A percentile compares a stretch with the other conserved stretches of the same genome.
phyloP scores from a whole-genome alignment of 805 yeast genomes.

The Spathaspora arborariae region DNA sequence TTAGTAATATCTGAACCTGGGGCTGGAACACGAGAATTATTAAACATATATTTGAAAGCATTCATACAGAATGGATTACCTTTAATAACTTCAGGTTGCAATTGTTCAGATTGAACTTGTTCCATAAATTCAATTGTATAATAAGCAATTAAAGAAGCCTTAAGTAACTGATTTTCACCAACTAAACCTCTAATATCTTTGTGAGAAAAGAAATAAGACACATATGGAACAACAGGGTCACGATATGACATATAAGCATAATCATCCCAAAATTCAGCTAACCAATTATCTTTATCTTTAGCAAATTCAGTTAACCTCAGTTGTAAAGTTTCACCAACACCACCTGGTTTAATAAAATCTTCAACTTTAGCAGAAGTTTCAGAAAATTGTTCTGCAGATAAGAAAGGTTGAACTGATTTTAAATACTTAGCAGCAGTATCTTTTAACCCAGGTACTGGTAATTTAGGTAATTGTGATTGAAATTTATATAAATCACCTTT shows the following conservation, averaged over 20 bases:
- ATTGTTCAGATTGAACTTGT: constrained; percentile 61
- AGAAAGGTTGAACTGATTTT: constrained; percentile 67
- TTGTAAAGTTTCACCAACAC: constrained; percentile 68
- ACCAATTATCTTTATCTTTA: constrained; percentile 74
- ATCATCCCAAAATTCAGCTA: constrained; percentile 89
- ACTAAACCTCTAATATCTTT: constrained; percentile 58
- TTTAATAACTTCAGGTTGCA: constrained; percentile 78
- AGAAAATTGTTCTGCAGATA: constrained; percentile 47
- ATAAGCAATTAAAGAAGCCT: constrained; percentile 72
- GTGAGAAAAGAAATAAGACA: constrained; percentile 85
- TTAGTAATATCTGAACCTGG: constrained; percentile 60
- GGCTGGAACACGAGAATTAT: constrained; percentile 79
- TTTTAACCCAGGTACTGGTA: constrained; percentile 82
- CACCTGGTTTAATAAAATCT: constrained; percentile 52
- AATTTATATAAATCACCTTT: constrained; percentile 69
- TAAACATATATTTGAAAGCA: constrained; percentile 86
- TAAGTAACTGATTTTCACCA: constrained; percentile 60
- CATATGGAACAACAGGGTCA: constrained; percentile 94
- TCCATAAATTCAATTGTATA: constrained; percentile 67
- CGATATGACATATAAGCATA: constrained; percentile 87
- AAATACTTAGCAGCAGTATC: constrained; percentile 70
- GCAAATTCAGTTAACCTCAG: constrained; percentile 58
- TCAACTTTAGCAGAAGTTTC: constrained; percentile 54
- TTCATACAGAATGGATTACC: constrained; percentile 92
- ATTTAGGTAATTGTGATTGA: constrained; percentile 71